These are phyloP conservation scores for Leccinum pseudoinsigne DNA, from an alignment of 1,284 basidiomycete genomes.

Conservation along the genomic window DNA sequence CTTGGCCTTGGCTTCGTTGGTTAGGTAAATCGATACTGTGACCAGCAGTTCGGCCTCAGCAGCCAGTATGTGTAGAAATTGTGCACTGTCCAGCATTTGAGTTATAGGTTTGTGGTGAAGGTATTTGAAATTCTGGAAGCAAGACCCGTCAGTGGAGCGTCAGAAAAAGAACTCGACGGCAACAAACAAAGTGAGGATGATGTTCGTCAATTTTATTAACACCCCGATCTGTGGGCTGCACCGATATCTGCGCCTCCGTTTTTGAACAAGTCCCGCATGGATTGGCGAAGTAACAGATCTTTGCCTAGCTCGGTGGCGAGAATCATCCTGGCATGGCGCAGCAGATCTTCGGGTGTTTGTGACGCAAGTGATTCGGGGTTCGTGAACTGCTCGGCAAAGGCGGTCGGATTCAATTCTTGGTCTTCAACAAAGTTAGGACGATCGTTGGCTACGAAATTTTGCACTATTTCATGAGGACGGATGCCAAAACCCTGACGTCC, in stretches of 20 bases:
- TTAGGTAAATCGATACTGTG: slow-evolving; percentile 72
- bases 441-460: slow-evolving; percentile 67
- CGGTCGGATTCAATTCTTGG: slow-evolving; percentile 68
- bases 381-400: slow-evolving; percentile 78
- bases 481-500: slow-evolving; percentile 73
- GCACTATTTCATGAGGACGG: slow-evolving; percentile 74
- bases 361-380: slow-evolving; percentile 61
- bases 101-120: slow-evolving; percentile 78
- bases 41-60: slow-evolving; percentile 91
- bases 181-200: slow-evolving; percentile 85
- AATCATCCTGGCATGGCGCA: slow-evolving; percentile 81
- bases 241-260: slow-evolving; percentile 76
- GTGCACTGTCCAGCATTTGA: slow-evolving; percentile 72
- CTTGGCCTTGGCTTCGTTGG: slow-evolving; percentile 56
- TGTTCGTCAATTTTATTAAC: slow-evolving; percentile 87
- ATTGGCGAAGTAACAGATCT: slow-evolving; percentile 86
- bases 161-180: neutral
- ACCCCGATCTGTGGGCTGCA: slow-evolving; percentile 92
- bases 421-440: slow-evolving; percentile 76
- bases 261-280: slow-evolving; percentile 82
- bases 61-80: slow-evolving; percentile 90
- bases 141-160: slow-evolving; percentile 8
- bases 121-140: slow-evolving; percentile 90
- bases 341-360: slow-evolving; percentile 60
- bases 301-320: slow-evolving; percentile 90